These are phyloP conservation scores for Phaeomoniella chlamydospora DNA, from an alignment of 2,329 filamentous ascomycete genomes.

Conservation along the genomic window DNA sequence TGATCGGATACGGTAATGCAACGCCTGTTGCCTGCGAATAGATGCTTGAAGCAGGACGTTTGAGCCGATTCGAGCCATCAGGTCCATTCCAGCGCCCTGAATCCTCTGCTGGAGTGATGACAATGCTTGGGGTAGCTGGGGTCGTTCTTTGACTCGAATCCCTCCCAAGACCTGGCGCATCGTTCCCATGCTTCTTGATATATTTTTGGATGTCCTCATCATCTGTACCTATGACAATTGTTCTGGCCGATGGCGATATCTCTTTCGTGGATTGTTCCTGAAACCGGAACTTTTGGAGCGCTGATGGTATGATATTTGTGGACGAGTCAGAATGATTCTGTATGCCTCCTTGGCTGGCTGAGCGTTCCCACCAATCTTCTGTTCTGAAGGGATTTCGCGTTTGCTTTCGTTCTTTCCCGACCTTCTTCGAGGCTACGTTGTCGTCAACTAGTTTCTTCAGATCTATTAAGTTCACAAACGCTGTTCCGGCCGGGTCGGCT, in stretches of 20 bases:
- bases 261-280: conserved; percentile 10
- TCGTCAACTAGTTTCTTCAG: not conserved
- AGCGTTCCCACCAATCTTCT: not conserved
- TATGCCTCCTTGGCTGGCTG: too few relatives aligned
- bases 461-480: not conserved
- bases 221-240: conserved; percentile 28
- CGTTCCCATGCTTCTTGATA: not conserved
- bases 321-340: not conserved
- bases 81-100: conserved; percentile 19
- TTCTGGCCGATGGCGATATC: conserved; percentile 28
- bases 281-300: not conserved
- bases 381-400: not conserved
- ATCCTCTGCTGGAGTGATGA: conserved; percentile 29
- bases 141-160: conserved; percentile 13
- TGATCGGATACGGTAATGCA: conserved; percentile 1
- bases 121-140: conserved; percentile 28
- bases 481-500: too few relatives aligned
- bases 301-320: not conserved
- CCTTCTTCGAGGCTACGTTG: not conserved
- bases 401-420: not conserved
- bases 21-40: conserved; percentile 17
- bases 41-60: conserved; percentile 23
- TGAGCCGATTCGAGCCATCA: conserved; percentile 10
- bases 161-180: not conserved
- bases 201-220: conserved; percentile 1